Percentiles rank a stretch among this genome's conserved stretches.
Conservation (phyloP, 768 basidiomycete genomes). For the Lactarius trivialis region DNA sequence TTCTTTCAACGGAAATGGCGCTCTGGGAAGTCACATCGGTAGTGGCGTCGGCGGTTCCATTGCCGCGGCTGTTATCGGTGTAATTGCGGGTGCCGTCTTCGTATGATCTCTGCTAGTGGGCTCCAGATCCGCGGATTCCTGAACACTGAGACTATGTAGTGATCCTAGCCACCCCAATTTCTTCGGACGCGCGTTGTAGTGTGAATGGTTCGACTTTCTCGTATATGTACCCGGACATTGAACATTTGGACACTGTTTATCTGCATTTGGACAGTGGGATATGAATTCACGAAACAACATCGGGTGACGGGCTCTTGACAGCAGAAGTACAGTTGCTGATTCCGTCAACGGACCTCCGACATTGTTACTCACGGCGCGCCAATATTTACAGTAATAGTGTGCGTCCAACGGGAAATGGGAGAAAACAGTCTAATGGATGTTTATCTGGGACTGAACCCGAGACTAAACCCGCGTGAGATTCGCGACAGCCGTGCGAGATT, state of each 20-base stretch:
- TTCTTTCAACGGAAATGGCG: slow-evolving; percentile 16
- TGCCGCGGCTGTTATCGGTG: slow-evolving; percentile 6
- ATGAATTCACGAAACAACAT: neutral
- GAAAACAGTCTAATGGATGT: neutral
- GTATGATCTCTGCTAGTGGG: slow-evolving; percentile 2
- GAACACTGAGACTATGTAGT: neutral
- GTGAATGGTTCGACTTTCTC: neutral
- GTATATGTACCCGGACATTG: slow-evolving; percentile 4
- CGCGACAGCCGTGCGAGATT: neutral
- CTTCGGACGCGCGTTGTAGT: neutral
- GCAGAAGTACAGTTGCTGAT: neutral
- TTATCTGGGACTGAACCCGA: neutral
- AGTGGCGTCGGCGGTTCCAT: neutral
- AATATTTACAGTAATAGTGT: no score
- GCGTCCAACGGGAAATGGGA: no score
- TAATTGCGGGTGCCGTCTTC: slow-evolving; percentile 11
- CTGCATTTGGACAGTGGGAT: neutral
- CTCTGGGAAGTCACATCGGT: neutral
- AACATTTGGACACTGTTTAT: neutral
- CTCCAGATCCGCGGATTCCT: slow-evolving; percentile 5
- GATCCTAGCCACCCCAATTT: neutral
- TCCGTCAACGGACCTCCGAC: neutral
- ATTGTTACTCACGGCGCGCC: neutral
- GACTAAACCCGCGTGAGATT: neutral
- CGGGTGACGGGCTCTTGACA: neutral